A percentile compares a stretch with the other conserved stretches of the same genome.
Conservation (phyloP, 2,329 filamentous ascomycete genomes). For the Madurella mycetomatis region DNA sequence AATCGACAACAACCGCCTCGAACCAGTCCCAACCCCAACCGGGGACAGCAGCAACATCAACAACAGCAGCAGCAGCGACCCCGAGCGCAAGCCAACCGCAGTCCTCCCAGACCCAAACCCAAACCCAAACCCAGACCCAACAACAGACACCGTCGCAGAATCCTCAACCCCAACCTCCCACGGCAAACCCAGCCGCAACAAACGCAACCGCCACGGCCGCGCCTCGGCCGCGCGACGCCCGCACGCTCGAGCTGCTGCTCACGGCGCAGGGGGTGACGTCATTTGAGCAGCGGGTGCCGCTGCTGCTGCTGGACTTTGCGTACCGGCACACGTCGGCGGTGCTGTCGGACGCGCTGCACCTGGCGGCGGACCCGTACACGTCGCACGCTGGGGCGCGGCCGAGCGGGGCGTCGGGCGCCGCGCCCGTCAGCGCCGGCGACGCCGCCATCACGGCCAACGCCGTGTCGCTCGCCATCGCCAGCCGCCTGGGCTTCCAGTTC, state of each 20-base stretch:
- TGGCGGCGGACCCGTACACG: constrained; percentile 64
- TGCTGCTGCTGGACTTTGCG: constrained; percentile 80
- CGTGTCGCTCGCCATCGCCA: constrained; percentile 67
- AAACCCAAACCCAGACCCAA: constrained; percentile 1
- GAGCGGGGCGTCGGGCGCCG: constrained; percentile 46
- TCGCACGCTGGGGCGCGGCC: constrained; percentile 51
- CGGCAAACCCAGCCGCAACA: constrained; percentile 17
- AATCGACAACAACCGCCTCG: not conserved
- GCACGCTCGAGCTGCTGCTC: constrained; percentile 74
- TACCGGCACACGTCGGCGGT: constrained; percentile 75
- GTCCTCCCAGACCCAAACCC: constrained; percentile 2
- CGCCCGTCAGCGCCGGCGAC: constrained; percentile 43
- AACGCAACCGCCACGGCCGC: constrained; percentile 31
- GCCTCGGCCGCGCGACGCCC: constrained; percentile 69
- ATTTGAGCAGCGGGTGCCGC: constrained; percentile 77
- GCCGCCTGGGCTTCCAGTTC: constrained; percentile 66
- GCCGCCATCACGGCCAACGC: constrained; percentile 61
- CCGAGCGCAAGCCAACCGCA: constrained; percentile 22
- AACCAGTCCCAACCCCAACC: constrained; percentile 20
- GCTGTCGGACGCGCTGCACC: constrained; percentile 65
- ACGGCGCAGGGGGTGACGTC: constrained; percentile 72
- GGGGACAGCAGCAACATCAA: constrained; percentile 29
- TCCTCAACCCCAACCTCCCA: constrained; percentile 12
- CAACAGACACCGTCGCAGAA: constrained; percentile 14
- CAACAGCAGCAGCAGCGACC: constrained; percentile 27